These are phyloP conservation scores for Coffea humblotiana DNA, from an alignment of 305 asterid species.

Conservation along the genomic window DNA sequence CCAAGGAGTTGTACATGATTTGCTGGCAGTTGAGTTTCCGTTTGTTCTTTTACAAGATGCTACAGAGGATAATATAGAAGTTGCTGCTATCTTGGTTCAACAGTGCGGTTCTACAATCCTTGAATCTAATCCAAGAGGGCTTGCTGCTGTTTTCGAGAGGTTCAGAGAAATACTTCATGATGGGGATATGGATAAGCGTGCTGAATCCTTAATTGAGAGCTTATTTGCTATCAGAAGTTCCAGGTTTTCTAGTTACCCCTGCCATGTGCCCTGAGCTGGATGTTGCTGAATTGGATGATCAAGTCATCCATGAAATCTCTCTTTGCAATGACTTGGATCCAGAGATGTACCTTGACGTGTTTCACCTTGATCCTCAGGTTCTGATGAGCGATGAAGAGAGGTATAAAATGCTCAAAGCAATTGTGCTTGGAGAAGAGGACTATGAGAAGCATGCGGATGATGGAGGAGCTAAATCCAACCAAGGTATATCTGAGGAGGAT, in stretches of 20 bases:
- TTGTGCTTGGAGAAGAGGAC: slow-evolving; percentile 5
- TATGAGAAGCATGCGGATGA: background rate
- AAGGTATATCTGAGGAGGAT: background rate
- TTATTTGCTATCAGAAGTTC: slow-evolving; percentile 16
- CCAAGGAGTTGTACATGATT: slow-evolving; percentile 18
- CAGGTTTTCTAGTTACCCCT: slow-evolving; percentile 7
- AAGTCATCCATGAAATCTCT: slow-evolving; percentile 33
- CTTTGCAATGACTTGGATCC: slow-evolving; percentile 21
- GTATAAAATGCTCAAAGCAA: slow-evolving; percentile 3
- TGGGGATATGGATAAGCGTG: slow-evolving; percentile 4
- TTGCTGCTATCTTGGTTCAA: slow-evolving; percentile 13
- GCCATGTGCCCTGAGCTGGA: slow-evolving; percentile 21
- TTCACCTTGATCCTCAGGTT: slow-evolving; percentile 23
- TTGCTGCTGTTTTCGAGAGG: slow-evolving; percentile 15
- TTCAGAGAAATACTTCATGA: slow-evolving; percentile 16
- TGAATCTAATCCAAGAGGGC: background rate
- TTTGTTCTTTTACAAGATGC: slow-evolving; percentile 13
- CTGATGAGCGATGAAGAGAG: slow-evolving; percentile 4
- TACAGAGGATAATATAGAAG: background rate
- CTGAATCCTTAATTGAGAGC: slow-evolving; percentile 13
- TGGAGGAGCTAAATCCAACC: background rate
- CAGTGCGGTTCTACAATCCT: slow-evolving; percentile 18
- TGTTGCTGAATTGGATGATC: slow-evolving; percentile 29
- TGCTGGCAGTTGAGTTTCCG: slow-evolving; percentile 10
- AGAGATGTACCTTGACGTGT: slow-evolving; percentile 24